These are phyloP conservation scores for Aspergillus candidus DNA, from an alignment of 2,329 filamentous ascomycete genomes.

Conservation along the genomic window DNA sequence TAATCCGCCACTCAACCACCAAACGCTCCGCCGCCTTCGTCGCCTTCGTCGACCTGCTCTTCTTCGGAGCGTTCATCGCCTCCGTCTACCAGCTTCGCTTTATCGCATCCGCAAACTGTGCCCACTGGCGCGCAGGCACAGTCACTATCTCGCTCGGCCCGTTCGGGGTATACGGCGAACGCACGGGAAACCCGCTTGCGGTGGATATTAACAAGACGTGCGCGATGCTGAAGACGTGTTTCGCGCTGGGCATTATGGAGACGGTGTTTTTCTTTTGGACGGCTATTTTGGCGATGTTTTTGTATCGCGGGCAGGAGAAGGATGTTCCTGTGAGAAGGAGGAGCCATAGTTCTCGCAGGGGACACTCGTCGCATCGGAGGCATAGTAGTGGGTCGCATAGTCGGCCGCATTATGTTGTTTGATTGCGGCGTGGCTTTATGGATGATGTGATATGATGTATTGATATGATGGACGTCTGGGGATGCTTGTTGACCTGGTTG, in stretches of 20 bases:
- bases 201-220: constrained; percentile 67
- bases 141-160: constrained; percentile 58
- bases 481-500: too few relatives aligned
- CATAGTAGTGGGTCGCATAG: constrained; percentile 27
- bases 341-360: constrained; percentile 32
- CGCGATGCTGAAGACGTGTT: constrained; percentile 85
- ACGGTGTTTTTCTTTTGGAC: constrained; percentile 73
- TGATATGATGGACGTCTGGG: not conserved
- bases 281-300: constrained; percentile 57
- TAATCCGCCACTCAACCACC: constrained; percentile 54
- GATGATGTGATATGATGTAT: constrained; percentile 1
- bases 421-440: not conserved
- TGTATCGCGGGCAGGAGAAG: constrained; percentile 30
- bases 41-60: constrained; percentile 55
- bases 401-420: constrained; percentile 27
- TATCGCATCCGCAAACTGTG: constrained; percentile 61
- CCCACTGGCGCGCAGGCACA: constrained; percentile 47
- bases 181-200: constrained; percentile 44
- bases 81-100: constrained; percentile 53
- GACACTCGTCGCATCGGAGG: constrained; percentile 25
- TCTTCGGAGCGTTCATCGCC: constrained; percentile 59
- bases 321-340: constrained; percentile 31
- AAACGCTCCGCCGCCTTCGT: constrained; percentile 56
- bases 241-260: constrained; percentile 88
- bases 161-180: constrained; percentile 50